Evolutionary conservation across 2,329 filamentous ascomycete species (phyloP).

Genomic region (Aureobasidium pullulans): DNA sequence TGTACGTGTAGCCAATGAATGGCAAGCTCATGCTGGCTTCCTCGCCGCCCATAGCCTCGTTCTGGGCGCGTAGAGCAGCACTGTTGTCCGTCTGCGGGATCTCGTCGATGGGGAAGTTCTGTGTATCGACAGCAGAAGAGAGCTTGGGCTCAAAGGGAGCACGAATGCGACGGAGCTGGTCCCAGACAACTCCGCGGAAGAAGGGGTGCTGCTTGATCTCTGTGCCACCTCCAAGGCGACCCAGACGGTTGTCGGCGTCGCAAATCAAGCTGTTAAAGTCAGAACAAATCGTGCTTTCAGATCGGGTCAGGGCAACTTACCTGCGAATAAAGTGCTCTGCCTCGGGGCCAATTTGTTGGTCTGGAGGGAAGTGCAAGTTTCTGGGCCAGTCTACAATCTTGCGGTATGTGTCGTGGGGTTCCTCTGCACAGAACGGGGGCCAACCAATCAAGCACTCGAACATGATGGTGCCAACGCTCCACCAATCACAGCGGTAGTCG

Average conservation of each 20-base stretch:
- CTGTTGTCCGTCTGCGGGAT: slow-evolving; percentile 95
- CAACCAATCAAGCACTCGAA: slow-evolving; percentile 98
- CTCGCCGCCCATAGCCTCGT: slow-evolving; percentile 68
- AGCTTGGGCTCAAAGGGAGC: slow-evolving; percentile 94
- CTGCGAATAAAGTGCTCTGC: slow-evolving; percentile 88
- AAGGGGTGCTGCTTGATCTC: slow-evolving; percentile 93
- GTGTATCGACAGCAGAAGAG: slow-evolving; percentile 88
- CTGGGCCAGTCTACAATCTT: slow-evolving; percentile 99
- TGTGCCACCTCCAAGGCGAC: slow-evolving; percentile 69
- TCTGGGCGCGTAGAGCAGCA: slow-evolving; percentile 77
- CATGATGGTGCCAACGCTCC: slow-evolving; percentile 98
- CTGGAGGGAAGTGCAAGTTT: slow-evolving; percentile 91
- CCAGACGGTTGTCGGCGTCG: slow-evolving; percentile 86
- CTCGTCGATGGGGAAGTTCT: slow-evolving; percentile 98
- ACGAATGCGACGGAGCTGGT: slow-evolving; percentile 82
- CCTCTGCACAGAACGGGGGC: slow-evolving; percentile 98
- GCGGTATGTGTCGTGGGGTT: slow-evolving; percentile 93
- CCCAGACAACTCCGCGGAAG: slow-evolving; percentile 95
- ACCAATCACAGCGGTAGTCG: slow-evolving; percentile 97
- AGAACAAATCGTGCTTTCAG: background rate
- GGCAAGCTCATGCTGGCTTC: slow-evolving; percentile 92
- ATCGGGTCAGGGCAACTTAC: slow-evolving; percentile 46
- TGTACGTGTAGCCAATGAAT: slow-evolving; percentile 96
- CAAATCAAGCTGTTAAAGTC: slow-evolving; percentile 66
- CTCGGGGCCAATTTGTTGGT: slow-evolving; percentile 79